Percentiles rank a stretch among this genome's conserved stretches.
phyloP scores from a whole-genome alignment of 352 stramenopile species.

The Phytophthora brassicae region DNA sequence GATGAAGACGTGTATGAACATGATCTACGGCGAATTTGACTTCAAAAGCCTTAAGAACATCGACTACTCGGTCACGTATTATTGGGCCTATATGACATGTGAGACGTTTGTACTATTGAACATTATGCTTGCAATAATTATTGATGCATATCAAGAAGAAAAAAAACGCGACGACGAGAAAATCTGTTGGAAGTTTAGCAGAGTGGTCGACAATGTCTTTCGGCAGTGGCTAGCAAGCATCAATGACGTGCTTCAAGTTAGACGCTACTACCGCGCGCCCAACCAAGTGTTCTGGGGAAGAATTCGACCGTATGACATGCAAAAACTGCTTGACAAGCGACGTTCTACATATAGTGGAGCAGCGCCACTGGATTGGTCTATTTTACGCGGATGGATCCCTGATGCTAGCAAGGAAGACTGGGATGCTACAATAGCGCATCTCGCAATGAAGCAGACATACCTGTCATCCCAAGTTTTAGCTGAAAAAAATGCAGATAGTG shows the following conservation, averaged over 20 bases:
- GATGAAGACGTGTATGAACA: conserved; percentile 65
- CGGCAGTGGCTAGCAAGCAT: conserved; percentile 23
- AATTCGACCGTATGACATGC: conserved; percentile 26
- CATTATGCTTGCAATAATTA: conserved; percentile 75
- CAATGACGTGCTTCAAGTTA: conserved; percentile 22
- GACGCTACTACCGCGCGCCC: conserved; percentile 13
- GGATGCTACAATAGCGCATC: conserved; percentile 23
- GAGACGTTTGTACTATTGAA: conserved; percentile 70
- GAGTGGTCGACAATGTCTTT: conserved; percentile 30
- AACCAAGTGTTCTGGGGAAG: conserved; percentile 25
- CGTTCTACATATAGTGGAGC: background rate
- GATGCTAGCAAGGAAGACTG: conserved; percentile 18
- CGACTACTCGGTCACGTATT: conserved; percentile 55
- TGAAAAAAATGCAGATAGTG: background rate
- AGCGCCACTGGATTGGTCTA: conserved; percentile 14
- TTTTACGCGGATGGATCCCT: conserved; percentile 21
- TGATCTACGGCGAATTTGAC: conserved; percentile 72
- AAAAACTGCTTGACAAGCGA: conserved; percentile 11
- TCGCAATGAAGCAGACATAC: conserved; percentile 12
- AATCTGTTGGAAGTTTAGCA: conserved; percentile 33
- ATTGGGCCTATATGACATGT: conserved; percentile 68
- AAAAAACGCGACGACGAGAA: conserved; percentile 35
- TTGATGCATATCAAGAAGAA: conserved; percentile 57
- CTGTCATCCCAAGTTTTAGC: conserved; percentile 16
- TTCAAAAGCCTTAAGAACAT: conserved; percentile 50